phyloP scores from a whole-genome alignment of 140 eudicot genomes.

The Ambrosia hybrid region DNA sequence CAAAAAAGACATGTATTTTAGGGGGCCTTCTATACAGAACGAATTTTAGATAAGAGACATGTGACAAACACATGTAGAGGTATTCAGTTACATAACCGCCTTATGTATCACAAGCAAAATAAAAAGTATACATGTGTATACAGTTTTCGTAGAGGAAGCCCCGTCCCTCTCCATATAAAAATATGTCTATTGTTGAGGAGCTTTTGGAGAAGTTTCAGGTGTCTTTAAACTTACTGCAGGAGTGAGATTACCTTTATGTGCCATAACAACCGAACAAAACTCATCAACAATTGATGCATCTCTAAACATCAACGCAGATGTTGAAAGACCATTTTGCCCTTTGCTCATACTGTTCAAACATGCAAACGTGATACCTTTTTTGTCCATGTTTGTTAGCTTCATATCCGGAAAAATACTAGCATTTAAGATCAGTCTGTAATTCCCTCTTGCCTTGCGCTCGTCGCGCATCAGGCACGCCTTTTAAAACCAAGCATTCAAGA shows the following conservation, averaged over 20 bases:
- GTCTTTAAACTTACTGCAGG: constrained; percentile 41
- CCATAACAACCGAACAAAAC: constrained; percentile 54
- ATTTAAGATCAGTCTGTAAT: constrained; percentile 73
- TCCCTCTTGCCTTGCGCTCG: constrained; percentile 51
- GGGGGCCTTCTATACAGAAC: too few species aligned
- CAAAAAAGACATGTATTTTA: too few species aligned
- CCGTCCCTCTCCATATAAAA: too few species aligned
- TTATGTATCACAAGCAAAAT: too few species aligned
- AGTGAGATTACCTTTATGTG: constrained; percentile 49
- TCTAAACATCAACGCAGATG: constrained; percentile 80
- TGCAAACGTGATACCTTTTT: constrained; percentile 87
- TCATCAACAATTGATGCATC: constrained; percentile 66
- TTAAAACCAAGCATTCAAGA: too few species aligned
- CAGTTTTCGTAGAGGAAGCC: too few species aligned
- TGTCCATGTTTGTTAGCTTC: constrained; percentile 93
- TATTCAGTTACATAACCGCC: too few species aligned
- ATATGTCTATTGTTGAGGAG: not conserved
- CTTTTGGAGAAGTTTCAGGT: constrained; percentile 35
- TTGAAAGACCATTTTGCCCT: constrained; percentile 65
- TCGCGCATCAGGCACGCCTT: too few species aligned
- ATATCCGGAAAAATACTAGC: constrained; percentile 77
- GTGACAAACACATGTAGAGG: too few species aligned
- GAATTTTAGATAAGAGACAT: too few species aligned
- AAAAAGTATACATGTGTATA: too few species aligned
- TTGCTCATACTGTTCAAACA: constrained; percentile 73